Evolutionary conservation across 208 protist genomes (phyloP).

Genomic region (Tritrichomonas musculus): DNA sequence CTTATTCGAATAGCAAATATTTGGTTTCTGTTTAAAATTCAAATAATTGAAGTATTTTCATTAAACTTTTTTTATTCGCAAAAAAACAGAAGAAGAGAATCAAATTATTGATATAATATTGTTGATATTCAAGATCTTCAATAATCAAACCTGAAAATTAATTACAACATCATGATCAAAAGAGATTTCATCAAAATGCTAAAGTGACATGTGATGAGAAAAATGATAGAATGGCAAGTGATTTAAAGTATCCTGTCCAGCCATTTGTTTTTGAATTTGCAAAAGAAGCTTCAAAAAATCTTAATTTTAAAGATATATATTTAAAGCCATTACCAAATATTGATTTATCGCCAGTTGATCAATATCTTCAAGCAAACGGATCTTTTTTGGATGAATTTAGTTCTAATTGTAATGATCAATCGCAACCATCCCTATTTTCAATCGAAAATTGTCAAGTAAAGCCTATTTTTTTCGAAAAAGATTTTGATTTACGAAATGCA

Average conservation of each 20-base stretch:
- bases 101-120: too few relatives aligned
- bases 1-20: too few relatives aligned
- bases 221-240: neutral
- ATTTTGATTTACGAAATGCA: neutral
- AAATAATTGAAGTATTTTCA: too few relatives aligned
- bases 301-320: neutral
- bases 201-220: too few relatives aligned
- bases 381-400: neutral
- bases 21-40: too few relatives aligned
- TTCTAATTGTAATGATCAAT: neutral
- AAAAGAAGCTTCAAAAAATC: neutral
- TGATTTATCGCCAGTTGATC: neutral
- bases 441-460: neutral
- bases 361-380: neutral
- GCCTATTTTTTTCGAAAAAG: neutral
- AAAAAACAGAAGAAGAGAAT: too few relatives aligned
- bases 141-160: too few relatives aligned
- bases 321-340: neutral
- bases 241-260: constrained; percentile 21
- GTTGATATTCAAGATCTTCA: too few relatives aligned
- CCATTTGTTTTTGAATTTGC: constrained; percentile 29
- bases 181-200: too few relatives aligned
- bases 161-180: too few relatives aligned
- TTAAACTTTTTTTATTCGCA: too few relatives aligned
- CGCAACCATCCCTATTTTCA: neutral